phyloP scores from a whole-genome alignment of 2,329 filamentous ascomycete genomes.

The Xylariaceae sp. region DNA sequence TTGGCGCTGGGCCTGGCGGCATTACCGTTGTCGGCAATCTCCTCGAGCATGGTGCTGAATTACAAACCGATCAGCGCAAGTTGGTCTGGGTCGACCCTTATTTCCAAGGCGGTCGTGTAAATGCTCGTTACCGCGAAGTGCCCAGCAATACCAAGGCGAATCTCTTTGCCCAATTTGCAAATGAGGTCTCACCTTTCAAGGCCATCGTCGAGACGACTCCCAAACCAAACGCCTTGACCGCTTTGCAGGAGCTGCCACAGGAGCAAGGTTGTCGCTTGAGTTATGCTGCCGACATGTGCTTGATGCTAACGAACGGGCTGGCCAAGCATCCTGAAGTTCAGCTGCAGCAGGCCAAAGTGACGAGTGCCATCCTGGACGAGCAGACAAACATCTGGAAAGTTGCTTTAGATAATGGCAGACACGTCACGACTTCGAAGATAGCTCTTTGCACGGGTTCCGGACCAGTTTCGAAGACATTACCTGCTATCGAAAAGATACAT shows the following conservation, averaged over 20 bases:
- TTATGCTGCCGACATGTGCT: constrained; percentile 62
- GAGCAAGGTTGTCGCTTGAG: constrained; percentile 63
- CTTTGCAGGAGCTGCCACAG: constrained; percentile 60
- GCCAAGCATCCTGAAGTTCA: constrained; percentile 48
- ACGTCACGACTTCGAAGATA: constrained; percentile 50
- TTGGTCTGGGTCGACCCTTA: constrained; percentile 66
- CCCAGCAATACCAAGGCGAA: constrained; percentile 68
- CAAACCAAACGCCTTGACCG: constrained; percentile 60
- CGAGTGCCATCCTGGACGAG: constrained; percentile 47
- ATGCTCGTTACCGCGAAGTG: constrained; percentile 65
- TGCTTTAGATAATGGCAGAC: constrained; percentile 38
- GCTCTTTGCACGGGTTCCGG: constrained; percentile 66
- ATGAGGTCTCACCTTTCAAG: constrained; percentile 59
- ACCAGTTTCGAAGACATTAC: constrained; percentile 53
- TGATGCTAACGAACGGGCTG: constrained; percentile 53
- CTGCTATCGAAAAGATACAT: constrained; percentile 40
- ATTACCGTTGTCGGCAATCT: constrained; percentile 68
- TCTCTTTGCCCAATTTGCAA: constrained; percentile 64
- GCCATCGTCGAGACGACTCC: constrained; percentile 55
- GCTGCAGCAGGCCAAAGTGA: constrained; percentile 47
- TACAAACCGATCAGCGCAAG: constrained; percentile 43
- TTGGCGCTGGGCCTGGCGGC: constrained; percentile 65
- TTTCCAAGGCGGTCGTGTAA: constrained; percentile 60
- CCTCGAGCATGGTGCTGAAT: constrained; percentile 54
- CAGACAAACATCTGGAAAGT: constrained; percentile 35